These are phyloP conservation scores for Corchorus capsularis DNA, from an alignment of 345 rosid species.

Conservation along the genomic window DNA sequence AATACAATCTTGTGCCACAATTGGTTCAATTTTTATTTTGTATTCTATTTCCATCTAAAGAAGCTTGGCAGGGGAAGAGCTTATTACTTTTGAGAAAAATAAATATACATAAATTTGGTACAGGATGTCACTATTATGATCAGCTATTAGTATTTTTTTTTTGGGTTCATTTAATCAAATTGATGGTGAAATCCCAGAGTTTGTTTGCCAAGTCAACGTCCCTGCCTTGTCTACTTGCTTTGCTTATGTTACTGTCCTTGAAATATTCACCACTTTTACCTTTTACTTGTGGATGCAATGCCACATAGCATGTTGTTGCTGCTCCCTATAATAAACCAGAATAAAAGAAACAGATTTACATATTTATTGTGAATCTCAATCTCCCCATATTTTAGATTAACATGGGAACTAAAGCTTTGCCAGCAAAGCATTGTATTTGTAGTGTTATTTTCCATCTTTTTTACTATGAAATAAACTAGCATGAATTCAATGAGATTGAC, in stretches of 20 bases:
- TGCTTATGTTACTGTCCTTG: constrained; percentile 40
- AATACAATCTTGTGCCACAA: too few species aligned
- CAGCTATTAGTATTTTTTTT: not conserved
- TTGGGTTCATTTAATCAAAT: constrained; percentile 35
- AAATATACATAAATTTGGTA: not conserved
- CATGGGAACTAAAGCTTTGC: too few species aligned
- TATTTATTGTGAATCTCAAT: not conserved
- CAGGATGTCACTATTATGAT: not conserved
- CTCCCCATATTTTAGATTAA: not conserved
- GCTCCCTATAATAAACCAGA: constrained; percentile 48
- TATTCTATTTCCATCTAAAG: too few species aligned
- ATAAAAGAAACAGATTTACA: not conserved
- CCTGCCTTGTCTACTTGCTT: constrained; percentile 33
- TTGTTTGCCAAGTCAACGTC: constrained; percentile 47
- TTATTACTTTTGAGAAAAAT: too few species aligned
- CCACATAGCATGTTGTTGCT: constrained; percentile 64
- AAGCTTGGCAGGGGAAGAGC: too few species aligned
- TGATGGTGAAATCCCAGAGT: constrained; percentile 64
- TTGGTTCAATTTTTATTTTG: too few species aligned
- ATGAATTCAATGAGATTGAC: too few species aligned
- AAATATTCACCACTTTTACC: constrained; percentile 56
- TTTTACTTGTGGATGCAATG: constrained; percentile 57
- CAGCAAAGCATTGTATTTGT: too few species aligned
- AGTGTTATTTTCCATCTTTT: too few species aligned
- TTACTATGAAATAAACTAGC: too few species aligned